phyloP scores from a whole-genome alignment of 169 alveolate genomes.

The Cryptosporidium parvum region DNA sequence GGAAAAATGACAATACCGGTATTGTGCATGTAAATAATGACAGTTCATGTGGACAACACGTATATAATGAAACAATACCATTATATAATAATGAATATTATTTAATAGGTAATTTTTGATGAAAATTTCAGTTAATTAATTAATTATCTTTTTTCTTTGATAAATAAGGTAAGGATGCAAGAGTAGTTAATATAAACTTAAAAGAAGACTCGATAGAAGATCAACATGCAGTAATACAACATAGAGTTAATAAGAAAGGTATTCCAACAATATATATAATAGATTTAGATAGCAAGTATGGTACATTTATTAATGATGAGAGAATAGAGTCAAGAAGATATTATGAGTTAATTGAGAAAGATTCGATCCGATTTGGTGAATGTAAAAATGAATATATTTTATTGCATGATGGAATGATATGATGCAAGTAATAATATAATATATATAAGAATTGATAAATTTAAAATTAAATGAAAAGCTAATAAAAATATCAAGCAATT shows the following conservation, averaged over 20 bases:
- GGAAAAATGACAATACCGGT: conserved; percentile 15
- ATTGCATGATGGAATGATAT: conserved; percentile 80
- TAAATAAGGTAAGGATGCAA: conserved; percentile 91
- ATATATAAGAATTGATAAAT: neutral
- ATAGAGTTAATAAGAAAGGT: conserved; percentile 82
- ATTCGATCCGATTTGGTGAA: conserved; percentile 85
- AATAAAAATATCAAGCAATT: conserved; percentile 4
- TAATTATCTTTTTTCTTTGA: conserved; percentile 47
- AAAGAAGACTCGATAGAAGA: conserved; percentile 89
- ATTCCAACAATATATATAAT: conserved; percentile 90
- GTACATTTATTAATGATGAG: conserved; percentile 92
- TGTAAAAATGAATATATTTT: conserved; percentile 85
- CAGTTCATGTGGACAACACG: conserved; percentile 10
- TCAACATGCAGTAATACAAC: conserved; percentile 98
- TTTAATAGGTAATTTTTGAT: conserved; percentile 75
- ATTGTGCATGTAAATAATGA: conserved; percentile 2
- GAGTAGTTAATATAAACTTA: conserved; percentile 90
- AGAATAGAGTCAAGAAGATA: conserved; percentile 91
- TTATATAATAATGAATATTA: conserved; percentile 83
- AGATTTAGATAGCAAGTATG: conserved; percentile 95
- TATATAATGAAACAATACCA: conserved; percentile 81
- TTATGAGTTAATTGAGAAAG: conserved; percentile 90
- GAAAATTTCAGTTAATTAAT: neutral
- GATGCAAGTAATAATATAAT: neutral
- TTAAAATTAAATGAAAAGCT: neutral